A percentile compares a stretch with the other conserved stretches of the same genome.
phyloP scores from a whole-genome alignment of 495 filamentous ascomycete genomes.

The Neurospora discreta region DNA sequence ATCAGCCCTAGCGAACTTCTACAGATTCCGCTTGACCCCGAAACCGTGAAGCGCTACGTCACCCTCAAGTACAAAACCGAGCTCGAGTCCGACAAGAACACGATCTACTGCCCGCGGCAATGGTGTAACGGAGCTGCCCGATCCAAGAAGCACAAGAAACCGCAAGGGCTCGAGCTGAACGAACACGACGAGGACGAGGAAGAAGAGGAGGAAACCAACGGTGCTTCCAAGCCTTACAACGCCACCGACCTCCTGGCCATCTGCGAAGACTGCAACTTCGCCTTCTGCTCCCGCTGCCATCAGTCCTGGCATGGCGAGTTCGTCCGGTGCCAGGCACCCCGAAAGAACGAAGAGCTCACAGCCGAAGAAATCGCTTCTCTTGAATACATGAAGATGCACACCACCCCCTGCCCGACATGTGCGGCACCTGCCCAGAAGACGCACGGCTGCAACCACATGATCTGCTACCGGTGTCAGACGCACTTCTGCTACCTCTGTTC shows the following conservation, averaged over 20 bases:
- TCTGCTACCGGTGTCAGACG: slow-evolving; percentile 74
- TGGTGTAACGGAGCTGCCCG: slow-evolving; percentile 93
- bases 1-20: slow-evolving; percentile 80
- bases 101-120: slow-evolving; percentile 83
- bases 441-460: slow-evolving; percentile 97
- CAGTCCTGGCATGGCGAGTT: slow-evolving; percentile 87
- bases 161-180: slow-evolving; percentile 37
- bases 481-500: slow-evolving; percentile 97
- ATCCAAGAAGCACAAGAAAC: slow-evolving; percentile 68
- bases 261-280: slow-evolving; percentile 83
- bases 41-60: slow-evolving; percentile 74
- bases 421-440: slow-evolving; percentile 76
- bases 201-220: slow-evolving; percentile 27
- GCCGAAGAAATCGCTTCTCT: slow-evolving; percentile 76
- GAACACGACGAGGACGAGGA: slow-evolving; percentile 29
- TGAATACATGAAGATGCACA: slow-evolving; percentile 69
- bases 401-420: slow-evolving; percentile 86
- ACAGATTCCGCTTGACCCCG: slow-evolving; percentile 67
- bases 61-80: slow-evolving; percentile 83
- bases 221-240: slow-evolving; percentile 11
- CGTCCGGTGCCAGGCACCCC: slow-evolving; percentile 45
- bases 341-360: slow-evolving; percentile 52
- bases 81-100: slow-evolving; percentile 80
- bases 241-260: slow-evolving; percentile 48
- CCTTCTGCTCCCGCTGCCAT: slow-evolving; percentile 61